A percentile compares a stretch with the other conserved stretches of the same genome.
phyloP scores from a whole-genome alignment of 805 yeast species.

The Candida mattraensis region DNA sequence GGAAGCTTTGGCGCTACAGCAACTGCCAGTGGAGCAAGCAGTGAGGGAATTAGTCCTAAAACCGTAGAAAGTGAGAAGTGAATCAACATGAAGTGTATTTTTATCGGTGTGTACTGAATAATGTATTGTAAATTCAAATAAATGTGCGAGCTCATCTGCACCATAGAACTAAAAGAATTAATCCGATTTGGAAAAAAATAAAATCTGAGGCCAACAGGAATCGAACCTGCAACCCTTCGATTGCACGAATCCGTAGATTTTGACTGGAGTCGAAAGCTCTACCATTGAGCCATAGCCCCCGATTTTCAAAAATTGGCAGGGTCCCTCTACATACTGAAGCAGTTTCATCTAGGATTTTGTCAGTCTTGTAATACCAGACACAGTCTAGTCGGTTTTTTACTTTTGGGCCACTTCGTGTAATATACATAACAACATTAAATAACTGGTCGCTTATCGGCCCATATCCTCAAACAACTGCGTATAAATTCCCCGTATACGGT shows the following conservation, averaged over 20 bases:
- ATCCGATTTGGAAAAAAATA: constrained; percentile 25
- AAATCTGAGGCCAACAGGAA: constrained; percentile 75
- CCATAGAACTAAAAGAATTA: not conserved
- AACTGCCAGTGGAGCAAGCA: constrained; percentile 12
- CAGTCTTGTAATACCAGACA: not conserved
- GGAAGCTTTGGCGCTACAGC: not conserved
- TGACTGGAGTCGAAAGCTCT: constrained; percentile 74
- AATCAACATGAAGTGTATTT: not conserved
- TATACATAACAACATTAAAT: constrained; percentile 1
- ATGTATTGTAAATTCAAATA: not conserved
- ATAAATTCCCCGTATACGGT: constrained; percentile 27
- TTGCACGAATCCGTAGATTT: constrained; percentile 39
- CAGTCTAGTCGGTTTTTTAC: too few relatives aligned
- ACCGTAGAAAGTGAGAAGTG: constrained; percentile 17
- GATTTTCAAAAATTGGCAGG: constrained; percentile 6
- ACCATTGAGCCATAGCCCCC: constrained; percentile 79
- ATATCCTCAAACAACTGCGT: constrained; percentile 25
- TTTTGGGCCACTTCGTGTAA: too few relatives aligned
- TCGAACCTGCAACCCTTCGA: constrained; percentile 87
- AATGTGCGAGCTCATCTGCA: not conserved
- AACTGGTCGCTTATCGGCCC: constrained; percentile 16
- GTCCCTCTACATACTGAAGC: not conserved
- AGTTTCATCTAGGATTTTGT: too few relatives aligned
- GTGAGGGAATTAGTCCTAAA: constrained; percentile 21
- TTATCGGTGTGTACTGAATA: not conserved